phyloP scores from a whole-genome alignment of 495 filamentous ascomycete species.

The Aspergillus panamensis region DNA sequence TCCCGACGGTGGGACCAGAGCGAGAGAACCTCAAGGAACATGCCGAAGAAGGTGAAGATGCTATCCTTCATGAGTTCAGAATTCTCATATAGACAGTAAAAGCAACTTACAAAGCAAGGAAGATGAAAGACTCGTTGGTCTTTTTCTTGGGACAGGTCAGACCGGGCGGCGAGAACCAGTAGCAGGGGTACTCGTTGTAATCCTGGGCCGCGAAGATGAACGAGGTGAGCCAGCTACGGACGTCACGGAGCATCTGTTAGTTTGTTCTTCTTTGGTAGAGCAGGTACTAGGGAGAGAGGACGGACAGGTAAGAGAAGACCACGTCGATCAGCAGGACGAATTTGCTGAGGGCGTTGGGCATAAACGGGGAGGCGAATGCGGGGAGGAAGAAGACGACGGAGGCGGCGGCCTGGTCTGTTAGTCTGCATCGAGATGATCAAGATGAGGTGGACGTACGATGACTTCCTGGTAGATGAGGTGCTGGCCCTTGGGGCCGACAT shows the following conservation, averaged over 20 bases:
- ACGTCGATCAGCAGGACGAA: slow-evolving; percentile 53
- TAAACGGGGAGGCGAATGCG: slow-evolving; percentile 52
- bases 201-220: slow-evolving; percentile 58
- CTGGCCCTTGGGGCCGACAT: slow-evolving; percentile 34
- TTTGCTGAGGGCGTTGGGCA: slow-evolving; percentile 40
- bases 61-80: slow-evolving; percentile 21
- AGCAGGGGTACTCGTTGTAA: slow-evolving; percentile 44
- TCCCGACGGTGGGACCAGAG: slow-evolving; percentile 45
- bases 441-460: slow-evolving; percentile 45
- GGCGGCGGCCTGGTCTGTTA: slow-evolving; percentile 42
- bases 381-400: slow-evolving; percentile 57
- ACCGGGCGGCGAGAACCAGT: slow-evolving; percentile 30
- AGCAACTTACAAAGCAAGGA: slow-evolving; percentile 56
- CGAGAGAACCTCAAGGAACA: slow-evolving; percentile 50
- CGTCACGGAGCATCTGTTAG: slow-evolving; percentile 17
- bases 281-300: neutral
- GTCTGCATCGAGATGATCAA: too few species aligned
- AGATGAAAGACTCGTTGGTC: slow-evolving; percentile 57
- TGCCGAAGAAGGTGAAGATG: slow-evolving; percentile 47
- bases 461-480: slow-evolving; percentile 54
- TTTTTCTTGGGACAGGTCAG: slow-evolving; percentile 35
- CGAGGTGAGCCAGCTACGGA: slow-evolving; percentile 52
- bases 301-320: slow-evolving; percentile 59
- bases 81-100: neutral
- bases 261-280: neutral